Evolutionary conservation across 2,329 filamentous ascomycete species (phyloP), one percentile per base, ranked within the genome.

Genomic region (Arthrinium phaeospermum): DNA sequence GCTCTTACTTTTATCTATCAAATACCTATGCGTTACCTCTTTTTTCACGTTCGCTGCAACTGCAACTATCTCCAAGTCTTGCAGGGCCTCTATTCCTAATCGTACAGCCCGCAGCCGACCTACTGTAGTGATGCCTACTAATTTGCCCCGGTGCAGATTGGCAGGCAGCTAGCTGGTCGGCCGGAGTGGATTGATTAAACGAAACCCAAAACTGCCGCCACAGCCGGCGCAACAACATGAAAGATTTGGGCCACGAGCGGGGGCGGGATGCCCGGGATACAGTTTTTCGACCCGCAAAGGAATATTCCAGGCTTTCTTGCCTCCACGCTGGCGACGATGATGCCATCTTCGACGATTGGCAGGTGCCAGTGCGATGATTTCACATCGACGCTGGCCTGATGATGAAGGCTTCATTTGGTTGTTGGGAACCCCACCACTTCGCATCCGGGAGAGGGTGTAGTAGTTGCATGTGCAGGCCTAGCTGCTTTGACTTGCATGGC

Each of bases 141-240:
- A 37, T 61, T 37, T 61, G 53, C 3, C 53, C 6, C 27, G 16
- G 53, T 37, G 53, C 53, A 61, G 16, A 34, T 37, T 19, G 53
- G 53, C 30, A n/a, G 27, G 53, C 53, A 61, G 16, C 46, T 51
- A 51, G 49, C 22, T 41, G 57, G 8, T 41, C 34, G 57, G 14
- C 57, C 19, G 4, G 53, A 34, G 27, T 61, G 53, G 53, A 16
- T 61, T 61, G 34, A 41, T 37, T 41, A 37, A 64, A 64, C 57
- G 34, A 64, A 41, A 37, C 53, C 30, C 53, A 64, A 64, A 64
- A 64, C 34, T 64, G 57, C 57, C 57, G 57, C 57, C 57, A 41
- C 57, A 41, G 57, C 57, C 57, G 57, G 34, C 22, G 57, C 30
- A 64, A 10, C 3, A 37, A 19, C n/a, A 41, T 5, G 30, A n/a